A percentile compares a stretch with the other conserved stretches of the same genome.
phyloP scores from a whole-genome alignment of 768 basidiomycete genomes.

The Mycena rebaudengoi region DNA sequence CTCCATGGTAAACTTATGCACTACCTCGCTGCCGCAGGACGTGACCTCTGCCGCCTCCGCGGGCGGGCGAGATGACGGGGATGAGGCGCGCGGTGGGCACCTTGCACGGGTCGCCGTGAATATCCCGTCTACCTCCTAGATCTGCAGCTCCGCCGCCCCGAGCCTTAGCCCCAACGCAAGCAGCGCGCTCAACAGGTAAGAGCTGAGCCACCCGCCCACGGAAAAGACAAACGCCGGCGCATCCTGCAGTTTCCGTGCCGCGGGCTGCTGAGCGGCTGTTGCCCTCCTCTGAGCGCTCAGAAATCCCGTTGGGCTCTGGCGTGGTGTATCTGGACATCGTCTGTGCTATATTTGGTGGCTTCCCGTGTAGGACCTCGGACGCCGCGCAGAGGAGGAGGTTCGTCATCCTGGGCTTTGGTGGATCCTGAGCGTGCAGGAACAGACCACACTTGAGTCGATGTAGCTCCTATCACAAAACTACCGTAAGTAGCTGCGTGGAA shows the following conservation, averaged over 20 bases:
- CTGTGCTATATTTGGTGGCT: conserved; percentile 50
- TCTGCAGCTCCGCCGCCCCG: conserved; percentile 90
- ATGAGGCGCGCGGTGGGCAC: conserved; percentile 94
- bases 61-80: conserved; percentile 91
- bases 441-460: conserved; percentile 85
- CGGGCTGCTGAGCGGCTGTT: conserved; percentile 52
- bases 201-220: too few relatives aligned
- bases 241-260: conserved; percentile 51
- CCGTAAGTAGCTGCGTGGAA: too few relatives aligned
- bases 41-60: conserved; percentile 99
- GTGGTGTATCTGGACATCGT: conserved; percentile 59
- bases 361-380: conserved; percentile 76
- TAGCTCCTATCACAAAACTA: conserved; percentile 72
- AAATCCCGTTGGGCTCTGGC: conserved; percentile 56
- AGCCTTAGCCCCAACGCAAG: conserved; percentile 94
- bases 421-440: conserved; percentile 96
- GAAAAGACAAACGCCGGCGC: too few relatives aligned
- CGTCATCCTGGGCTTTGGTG: conserved; percentile 95
- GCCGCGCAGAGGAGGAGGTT: conserved; percentile 92
- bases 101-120: conserved; percentile 97
- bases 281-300: conserved; percentile 47
- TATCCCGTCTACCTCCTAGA: conserved; percentile 98
- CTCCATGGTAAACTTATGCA: conserved; percentile 99
- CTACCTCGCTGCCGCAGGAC: conserved; percentile 98
- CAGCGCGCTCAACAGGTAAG: conserved; percentile 93